Conservation (phyloP, 192 early-diverging fungal species). For the Allomyces macrogynus region DNA sequence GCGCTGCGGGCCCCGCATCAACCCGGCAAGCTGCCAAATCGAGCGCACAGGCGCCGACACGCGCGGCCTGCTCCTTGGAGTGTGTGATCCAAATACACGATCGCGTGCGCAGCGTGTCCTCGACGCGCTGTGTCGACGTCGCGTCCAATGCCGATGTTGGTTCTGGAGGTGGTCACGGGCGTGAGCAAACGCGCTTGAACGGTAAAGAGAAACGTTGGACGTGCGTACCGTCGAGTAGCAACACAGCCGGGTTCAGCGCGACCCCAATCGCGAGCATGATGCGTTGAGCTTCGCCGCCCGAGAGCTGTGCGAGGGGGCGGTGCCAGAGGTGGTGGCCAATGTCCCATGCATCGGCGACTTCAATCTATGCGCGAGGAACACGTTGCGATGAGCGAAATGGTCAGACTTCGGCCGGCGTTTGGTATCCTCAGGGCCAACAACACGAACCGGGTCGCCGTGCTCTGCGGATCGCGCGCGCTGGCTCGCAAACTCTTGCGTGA, state of each 20-base stretch:
- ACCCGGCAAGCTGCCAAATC: too few relatives aligned
- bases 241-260: not conserved
- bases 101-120: not conserved
- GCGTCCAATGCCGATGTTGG: not conserved
- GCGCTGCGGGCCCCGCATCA: too few relatives aligned
- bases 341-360: not conserved
- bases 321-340: not conserved
- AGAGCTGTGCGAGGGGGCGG: not conserved
- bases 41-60: not conserved
- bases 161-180: not conserved
- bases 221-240: not conserved
- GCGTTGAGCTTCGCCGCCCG: not conserved
- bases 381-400: too few relatives aligned
- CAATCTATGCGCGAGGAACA: not conserved
- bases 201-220: too few relatives aligned
- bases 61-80: not conserved
- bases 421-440: too few relatives aligned
- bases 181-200: too few relatives aligned
- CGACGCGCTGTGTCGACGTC: not conserved
- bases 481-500: too few relatives aligned
- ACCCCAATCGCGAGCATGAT: not conserved
- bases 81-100: not conserved
- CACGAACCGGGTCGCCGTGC: too few relatives aligned
- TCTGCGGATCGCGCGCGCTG: too few relatives aligned
- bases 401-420: too few relatives aligned